These are phyloP conservation scores for Thuja plicata DNA, from an alignment of 83 land plant species.

Conservation along the genomic window DNA sequence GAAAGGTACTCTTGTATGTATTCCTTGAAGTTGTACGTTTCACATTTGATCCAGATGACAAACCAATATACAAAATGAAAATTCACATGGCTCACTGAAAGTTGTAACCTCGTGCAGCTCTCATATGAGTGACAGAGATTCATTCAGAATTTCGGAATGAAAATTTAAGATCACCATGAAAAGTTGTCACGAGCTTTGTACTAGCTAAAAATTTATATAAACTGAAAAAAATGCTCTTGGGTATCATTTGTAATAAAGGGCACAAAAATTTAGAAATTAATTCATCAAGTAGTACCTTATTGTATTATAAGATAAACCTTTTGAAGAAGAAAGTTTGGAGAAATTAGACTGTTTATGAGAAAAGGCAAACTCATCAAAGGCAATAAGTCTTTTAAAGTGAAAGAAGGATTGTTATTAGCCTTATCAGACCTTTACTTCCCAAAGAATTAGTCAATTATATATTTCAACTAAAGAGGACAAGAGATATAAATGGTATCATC, in stretches of 20 bases:
- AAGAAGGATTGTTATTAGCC: background rate
- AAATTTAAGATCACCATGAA: background rate
- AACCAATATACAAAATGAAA: background rate
- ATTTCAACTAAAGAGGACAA: background rate
- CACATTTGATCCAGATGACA: background rate
- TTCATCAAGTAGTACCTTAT: background rate
- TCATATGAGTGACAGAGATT: background rate
- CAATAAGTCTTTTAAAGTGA: background rate
- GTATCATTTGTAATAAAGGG: background rate
- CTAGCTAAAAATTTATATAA: background rate
- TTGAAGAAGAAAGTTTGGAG: background rate
- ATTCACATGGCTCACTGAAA: background rate
- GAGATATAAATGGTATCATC: background rate
- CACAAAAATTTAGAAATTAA: background rate
- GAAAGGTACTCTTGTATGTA: background rate
- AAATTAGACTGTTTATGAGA: background rate
- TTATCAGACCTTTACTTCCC: background rate
- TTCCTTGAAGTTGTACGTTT: background rate
- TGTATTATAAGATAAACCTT: background rate
- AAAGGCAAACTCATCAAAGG: background rate
- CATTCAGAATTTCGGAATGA: background rate
- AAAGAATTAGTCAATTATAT: background rate
- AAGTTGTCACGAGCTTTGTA: background rate
- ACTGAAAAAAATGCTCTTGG: background rate
- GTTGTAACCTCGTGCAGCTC: background rate